These are phyloP conservation scores for Heterobasidion irregulare DNA, from an alignment of 1,284 basidiomycete species.

Conservation along the genomic window DNA sequence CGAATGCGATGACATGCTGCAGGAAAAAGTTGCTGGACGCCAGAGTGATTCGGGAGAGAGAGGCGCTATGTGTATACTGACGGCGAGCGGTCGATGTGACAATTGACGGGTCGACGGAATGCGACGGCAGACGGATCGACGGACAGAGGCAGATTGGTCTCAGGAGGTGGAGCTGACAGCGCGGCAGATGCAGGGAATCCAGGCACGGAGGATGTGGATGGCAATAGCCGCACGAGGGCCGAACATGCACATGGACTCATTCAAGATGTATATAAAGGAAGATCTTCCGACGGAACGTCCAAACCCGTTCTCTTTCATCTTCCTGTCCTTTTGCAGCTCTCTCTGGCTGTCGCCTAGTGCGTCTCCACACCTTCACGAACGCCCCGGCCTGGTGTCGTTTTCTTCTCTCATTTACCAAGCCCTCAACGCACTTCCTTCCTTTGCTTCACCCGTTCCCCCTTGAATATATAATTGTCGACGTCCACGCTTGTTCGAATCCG, in stretches of 20 bases:
- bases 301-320: neutral
- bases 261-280: neutral
- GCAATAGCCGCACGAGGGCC: neutral
- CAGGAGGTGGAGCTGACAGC: neutral
- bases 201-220: neutral
- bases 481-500: conserved; percentile 3
- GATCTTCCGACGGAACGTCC: neutral
- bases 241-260: no score
- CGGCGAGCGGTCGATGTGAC: no score
- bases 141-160: neutral
- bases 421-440: conserved; percentile 18
- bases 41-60: no score
- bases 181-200: neutral
- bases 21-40: no score
- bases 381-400: conserved; percentile 27
- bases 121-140: neutral
- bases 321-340: conserved; percentile 13
- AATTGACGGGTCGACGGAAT: no score
- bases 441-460: conserved; percentile 12
- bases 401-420: conserved; percentile 15
- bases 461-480: conserved; percentile 11
- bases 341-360: conserved; percentile 22
- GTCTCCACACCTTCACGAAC: conserved; percentile 10
- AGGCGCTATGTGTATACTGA: no score
- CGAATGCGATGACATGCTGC: no score